Evolutionary conservation across 306 rosid genomes (phyloP), one percentile per base, ranked within the genome.

Genomic region (Mimosa pudica): DNA sequence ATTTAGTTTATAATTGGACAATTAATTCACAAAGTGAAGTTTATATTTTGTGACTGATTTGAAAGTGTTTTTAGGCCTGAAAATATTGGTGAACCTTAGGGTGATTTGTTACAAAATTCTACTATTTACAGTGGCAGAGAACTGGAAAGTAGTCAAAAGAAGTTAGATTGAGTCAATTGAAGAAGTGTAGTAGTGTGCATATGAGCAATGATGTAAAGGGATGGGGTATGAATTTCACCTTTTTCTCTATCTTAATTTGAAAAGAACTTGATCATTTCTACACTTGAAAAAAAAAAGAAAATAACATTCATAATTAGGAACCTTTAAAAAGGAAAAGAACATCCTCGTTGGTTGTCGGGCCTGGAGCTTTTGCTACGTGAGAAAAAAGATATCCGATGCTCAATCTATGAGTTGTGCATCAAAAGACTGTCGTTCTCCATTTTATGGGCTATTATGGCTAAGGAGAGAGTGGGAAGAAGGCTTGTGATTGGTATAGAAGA

Each of bases 311-410:
- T 20, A 10, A 60, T 24, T 13, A 20, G 2, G 14, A 60, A 24
- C 65, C 65, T 60, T 60, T 20, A 8, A 18, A 20, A 60, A 60
- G 36, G 65, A 10, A 60, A 24, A 17, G 10, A 55, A n/a, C 61
- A n/a, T 55, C 30, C 61, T 55, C 61, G 61, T 55, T 55, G 61
- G 61, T 55, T 55, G 61, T 55, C 61, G 61, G 61, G 30, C 10
- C 61, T 0, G 24, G 61, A 16, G 30, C 30, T 5, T 55, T 55
- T 9, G 3, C 10, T n/a, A n/a, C 12, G 6, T 58, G 36, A 24
- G 65, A 58, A 20, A 58, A 58, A 0, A 58, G 61, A 20, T 58
- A 7, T 58, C 64, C 35, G 3, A 7, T 58, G 32, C 3, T 11
- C 35, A 8, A 58, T 18, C 24, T 13, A 3, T 9, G 65, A 60